phyloP scores from a whole-genome alignment of 108 stramenopile species.

The Fistulifera pelliculosa region DNA sequence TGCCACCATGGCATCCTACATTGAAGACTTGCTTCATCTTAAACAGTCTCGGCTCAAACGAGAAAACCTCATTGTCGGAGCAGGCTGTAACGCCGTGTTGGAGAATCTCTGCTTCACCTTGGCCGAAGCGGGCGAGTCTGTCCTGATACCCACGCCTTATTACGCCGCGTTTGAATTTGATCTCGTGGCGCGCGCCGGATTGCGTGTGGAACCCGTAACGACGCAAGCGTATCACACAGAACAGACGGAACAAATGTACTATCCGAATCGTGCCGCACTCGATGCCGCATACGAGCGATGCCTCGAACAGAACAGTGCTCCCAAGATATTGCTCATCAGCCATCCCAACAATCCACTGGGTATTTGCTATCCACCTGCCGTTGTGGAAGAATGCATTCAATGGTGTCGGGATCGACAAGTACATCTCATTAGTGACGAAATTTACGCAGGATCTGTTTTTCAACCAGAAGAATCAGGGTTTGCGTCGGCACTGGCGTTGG shows the following conservation, averaged over 20 bases:
- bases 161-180: constrained; percentile 93
- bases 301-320: constrained; percentile 28
- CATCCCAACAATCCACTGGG: constrained; percentile 83
- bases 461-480: constrained; percentile 29
- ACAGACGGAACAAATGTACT: constrained; percentile 43
- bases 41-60: constrained; percentile 28
- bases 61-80: constrained; percentile 61
- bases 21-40: constrained; percentile 38
- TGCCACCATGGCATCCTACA: constrained; percentile 45
- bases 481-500: constrained; percentile 51
- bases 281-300: constrained; percentile 50
- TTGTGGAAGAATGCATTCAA: constrained; percentile 63
- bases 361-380: constrained; percentile 65
- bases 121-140: constrained; percentile 76
- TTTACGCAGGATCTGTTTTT: constrained; percentile 80
- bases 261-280: constrained; percentile 48
- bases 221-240: constrained; percentile 19
- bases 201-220: constrained; percentile 53
- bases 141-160: constrained; percentile 85
- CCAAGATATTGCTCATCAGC: constrained; percentile 60
- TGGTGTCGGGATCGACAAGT: constrained; percentile 65
- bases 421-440: constrained; percentile 82
- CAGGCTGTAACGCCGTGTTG: constrained; percentile 83
- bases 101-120: constrained; percentile 77
- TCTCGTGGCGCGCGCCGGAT: constrained; percentile 59